Base-by-base conservation (phyloP, 768 basidiomycete genomes). In the Kondoa subrosea region DNA sequence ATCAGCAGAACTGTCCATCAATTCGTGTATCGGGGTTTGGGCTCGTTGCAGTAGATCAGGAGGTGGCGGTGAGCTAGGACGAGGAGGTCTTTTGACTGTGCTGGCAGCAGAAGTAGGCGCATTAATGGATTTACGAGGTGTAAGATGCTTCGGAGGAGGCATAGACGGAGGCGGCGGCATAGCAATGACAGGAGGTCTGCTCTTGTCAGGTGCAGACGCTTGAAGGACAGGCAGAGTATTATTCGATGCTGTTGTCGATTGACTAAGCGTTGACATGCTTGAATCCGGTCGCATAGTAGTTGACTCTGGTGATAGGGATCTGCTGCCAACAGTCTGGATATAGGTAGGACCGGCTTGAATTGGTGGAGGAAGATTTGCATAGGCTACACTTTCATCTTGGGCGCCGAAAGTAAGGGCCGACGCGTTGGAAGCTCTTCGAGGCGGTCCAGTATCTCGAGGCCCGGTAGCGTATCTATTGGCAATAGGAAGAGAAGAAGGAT, bases 1-100 rank as follows among this genome's bases (percentile, higher is more conserved):
- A 17, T 3, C 34, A 25, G 30, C 68, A 16, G 3, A 56, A 64
- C 64, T 65, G 65, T 17, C 40, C 27, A 32, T 17, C n/a, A 68
- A 68, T 59, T 75, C 72, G 58, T 70, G 63, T 1, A 70, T 71
- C 0, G 78, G 78, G 4, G 76, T 77, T 25, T 73, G 72, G 1
- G 92, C 90, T 16, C 92, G 87, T 74, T 89, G 86, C 69, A 95
- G 85, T 74, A 95, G 87, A 67, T 96, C 91, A 21, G 87, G 80
- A 21, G 91, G 93, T 3, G 91, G 92, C 1, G 93, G 92, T 0
- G 93, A 96, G 2, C 85, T 87, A 0, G 93, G 93, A 57, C 92
- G 81, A 31, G 88, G 86, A 0, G 92, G 91, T 14, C 64, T 32
- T 40, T 26, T 27, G 61, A 32, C 64, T 15, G 34, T 26, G 34